Conservation (phyloP, 331 rosid genomes). For the Acacia pycnantha region DNA sequence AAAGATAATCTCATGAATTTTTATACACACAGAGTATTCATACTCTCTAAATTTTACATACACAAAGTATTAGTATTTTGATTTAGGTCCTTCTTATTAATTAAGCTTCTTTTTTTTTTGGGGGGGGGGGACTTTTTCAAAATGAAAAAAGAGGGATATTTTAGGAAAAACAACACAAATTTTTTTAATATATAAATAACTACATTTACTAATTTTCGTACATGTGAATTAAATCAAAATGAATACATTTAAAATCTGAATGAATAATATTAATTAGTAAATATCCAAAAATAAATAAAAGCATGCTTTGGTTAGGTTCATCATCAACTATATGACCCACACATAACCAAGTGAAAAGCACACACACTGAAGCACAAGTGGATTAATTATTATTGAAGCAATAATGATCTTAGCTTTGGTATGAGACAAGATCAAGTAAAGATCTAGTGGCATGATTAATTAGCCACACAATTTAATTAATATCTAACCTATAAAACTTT, state of each 20-base stretch:
- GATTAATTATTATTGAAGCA: constrained; percentile 12
- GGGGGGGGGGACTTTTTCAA: no score
- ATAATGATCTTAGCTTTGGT: constrained; percentile 1
- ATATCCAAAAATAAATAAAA: not conserved
- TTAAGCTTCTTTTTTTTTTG: no score
- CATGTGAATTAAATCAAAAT: not conserved
- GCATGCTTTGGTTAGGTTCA: not conserved
- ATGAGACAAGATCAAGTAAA: constrained; percentile 4
- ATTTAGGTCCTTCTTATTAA: no score
- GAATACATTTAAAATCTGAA: not conserved
- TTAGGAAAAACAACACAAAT: not conserved
- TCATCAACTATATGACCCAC: constrained; percentile 1
- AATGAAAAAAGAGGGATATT: not conserved
- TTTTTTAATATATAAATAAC: not conserved
- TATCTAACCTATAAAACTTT: not conserved
- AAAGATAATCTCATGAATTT: no score
- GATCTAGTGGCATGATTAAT: not conserved
- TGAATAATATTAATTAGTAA: not conserved
- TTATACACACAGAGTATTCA: no score
- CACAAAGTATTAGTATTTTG: no score
- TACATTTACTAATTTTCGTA: not conserved
- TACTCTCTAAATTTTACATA: no score
- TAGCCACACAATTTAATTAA: not conserved
- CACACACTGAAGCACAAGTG: constrained; percentile 17
- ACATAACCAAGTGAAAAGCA: constrained; percentile 1